Base-by-base conservation (phyloP, 306 rosid genomes). In the Erythrophleum fordii region DNA sequence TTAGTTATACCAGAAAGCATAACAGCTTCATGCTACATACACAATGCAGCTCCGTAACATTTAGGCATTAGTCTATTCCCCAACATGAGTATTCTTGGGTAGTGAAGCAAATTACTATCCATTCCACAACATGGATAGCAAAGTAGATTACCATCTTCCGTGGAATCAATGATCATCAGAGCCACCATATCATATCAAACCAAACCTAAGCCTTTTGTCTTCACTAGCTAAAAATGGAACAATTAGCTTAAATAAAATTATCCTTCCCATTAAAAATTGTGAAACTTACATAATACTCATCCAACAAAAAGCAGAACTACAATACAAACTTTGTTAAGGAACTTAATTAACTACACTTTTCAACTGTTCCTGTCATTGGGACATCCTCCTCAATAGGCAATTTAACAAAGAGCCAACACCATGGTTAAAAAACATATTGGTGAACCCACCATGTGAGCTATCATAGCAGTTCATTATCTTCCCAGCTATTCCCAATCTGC, bases 41-140 rank as follows among this genome's bases (percentile, higher is more conserved):
- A 77, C 53, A 60, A 56, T 14, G 41, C 62, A 77, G 51, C 31
- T 69, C 68, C 42, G 35, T 39, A 64, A 18, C 49, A 45, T 59
- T 31, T 51, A 28, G 59, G 77, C 66, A 68, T 58, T 37, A 11
- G 77, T 77, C 3, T 29, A 17, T 64, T 64, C 45, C 39, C 3
- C 65, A 11, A 39, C 39, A 34, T 62, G 66, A n/a, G 66, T 59
- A 25, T 3, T 8, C n/a, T 64, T 35, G 26, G 46, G 46, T 65
- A 18, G 70, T 17, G 20, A 18, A 11, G 46, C 8, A 65, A 62
- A 66, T 66, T 66, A 62, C 3, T 31, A n/a, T n/a, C 46, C 26
- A 59, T 23, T 73, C 77, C 67, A 68, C 28, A 68, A 69, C 58
- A 49, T 51, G 65, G 37, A 59, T 74, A 37, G 69, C 79, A 69